These are phyloP conservation scores for Massospora cicadina DNA, from an alignment of 371 early-diverging fungal genomes.

Conservation along the genomic window DNA sequence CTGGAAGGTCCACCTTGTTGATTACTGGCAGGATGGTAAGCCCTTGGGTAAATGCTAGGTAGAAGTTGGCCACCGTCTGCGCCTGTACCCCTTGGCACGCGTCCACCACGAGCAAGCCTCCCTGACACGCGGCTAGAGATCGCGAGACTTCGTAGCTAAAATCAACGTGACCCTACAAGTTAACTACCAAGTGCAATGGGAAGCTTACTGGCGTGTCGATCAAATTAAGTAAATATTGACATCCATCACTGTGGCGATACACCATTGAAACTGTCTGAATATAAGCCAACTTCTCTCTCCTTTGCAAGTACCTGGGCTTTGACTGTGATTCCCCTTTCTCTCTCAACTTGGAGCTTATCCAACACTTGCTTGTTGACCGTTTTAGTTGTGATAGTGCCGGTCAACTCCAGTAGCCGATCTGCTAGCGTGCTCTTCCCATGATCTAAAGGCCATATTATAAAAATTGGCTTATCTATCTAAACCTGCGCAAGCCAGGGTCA, in stretches of 20 bases:
- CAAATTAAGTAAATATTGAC: constrained; percentile 56
- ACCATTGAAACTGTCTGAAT: constrained; percentile 72
- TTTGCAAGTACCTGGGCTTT: constrained; percentile 65
- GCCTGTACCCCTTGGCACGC: constrained; percentile 85
- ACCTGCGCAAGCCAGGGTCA: neutral
- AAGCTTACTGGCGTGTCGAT: constrained; percentile 71
- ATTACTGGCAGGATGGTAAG: constrained; percentile 77
- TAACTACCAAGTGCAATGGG: neutral
- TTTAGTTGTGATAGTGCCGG: constrained; percentile 41
- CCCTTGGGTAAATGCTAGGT: constrained; percentile 75
- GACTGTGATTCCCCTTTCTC: constrained; percentile 91
- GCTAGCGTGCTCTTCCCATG: constrained; percentile 93
- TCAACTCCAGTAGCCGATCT: constrained; percentile 26
- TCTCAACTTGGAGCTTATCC: constrained; percentile 87
- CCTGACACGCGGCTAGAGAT: constrained; percentile 75
- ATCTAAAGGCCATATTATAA: constrained; percentile 23
- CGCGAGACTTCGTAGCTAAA: constrained; percentile 87
- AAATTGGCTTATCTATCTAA: neutral
- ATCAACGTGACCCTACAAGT: constrained; percentile 50
- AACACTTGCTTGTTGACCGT: constrained; percentile 75
- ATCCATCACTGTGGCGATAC: constrained; percentile 45
- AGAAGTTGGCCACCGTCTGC: constrained; percentile 93
- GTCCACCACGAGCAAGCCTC: constrained; percentile 77
- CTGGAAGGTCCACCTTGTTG: constrained; percentile 89
- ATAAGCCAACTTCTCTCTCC: constrained; percentile 6